Evolutionary conservation across 2,329 filamentous ascomycete species (phyloP), one percentile per base, ranked within the genome.

Genomic region (Incumbomyces lentus): DNA sequence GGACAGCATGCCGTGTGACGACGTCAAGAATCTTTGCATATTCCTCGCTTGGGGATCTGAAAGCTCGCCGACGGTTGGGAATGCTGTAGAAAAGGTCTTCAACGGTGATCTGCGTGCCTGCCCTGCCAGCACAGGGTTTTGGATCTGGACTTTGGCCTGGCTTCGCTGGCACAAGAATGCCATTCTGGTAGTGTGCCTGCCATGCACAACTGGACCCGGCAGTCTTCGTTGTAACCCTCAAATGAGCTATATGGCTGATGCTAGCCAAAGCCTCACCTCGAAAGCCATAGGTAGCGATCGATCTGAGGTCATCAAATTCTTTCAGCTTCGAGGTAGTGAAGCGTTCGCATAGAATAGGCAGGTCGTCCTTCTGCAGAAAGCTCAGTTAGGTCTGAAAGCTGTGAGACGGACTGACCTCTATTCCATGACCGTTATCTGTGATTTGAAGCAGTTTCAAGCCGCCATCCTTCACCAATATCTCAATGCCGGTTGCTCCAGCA

Each of bases 11-110:
- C 36, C 86, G 81, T 12, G 92, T 88, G 7, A 96, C 84, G 61
- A 95, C 80, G 61, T 98, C 92, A 19, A 96, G 81, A 47, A 98
- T 95, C 68, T 96, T 98, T 59, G 93, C 88, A 69, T 93, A 96
- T 62, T 98, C 93, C 60, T 98, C 92, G 32, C 88, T 86, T 14
- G 85, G 70, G 12, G 90, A 96, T 34, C 92, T 80, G 60, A 98
- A 98, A 10, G 93, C 92, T 54, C 81, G 79, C 31, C 89, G 80
- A 18, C 92, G 79, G 7, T 84, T 94, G 0, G 88, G 89, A 1
- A 96, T 79, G 58, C 95, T 98, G 72, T 95, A 98, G 64, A 98
- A 98, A 10, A 98, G 69, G 62, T 98, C 92, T 60, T 98, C 90
- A 13, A 98, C 89, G 0, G 86, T 89, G 59, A 98, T 95, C 59